These are phyloP conservation scores for Cyclotella choctawhatcheeana DNA, from an alignment of 108 stramenopile genomes.

Conservation along the genomic window DNA sequence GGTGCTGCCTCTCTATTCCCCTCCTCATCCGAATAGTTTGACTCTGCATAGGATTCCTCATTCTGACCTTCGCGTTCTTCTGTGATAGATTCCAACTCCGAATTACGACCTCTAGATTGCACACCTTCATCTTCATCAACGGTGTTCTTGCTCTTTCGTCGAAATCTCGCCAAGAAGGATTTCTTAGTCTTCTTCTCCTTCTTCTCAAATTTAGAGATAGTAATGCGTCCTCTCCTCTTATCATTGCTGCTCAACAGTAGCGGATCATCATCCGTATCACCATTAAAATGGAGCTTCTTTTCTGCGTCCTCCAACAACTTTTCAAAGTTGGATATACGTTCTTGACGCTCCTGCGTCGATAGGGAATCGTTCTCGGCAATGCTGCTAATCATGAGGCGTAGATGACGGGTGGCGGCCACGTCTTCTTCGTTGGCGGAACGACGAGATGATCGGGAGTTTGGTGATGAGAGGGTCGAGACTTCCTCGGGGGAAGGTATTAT, in stretches of 20 bases:
- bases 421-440: too few species aligned
- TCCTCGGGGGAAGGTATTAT: too few species aligned
- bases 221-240: neutral
- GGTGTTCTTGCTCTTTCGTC: neutral
- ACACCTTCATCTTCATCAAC: neutral
- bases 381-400: slow-evolving; percentile 32
- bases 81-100: neutral
- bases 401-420: slow-evolving; percentile 41
- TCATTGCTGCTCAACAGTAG: neutral
- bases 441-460: neutral
- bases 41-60: too few species aligned
- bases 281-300: slow-evolving; percentile 22
- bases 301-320: slow-evolving; percentile 13
- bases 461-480: too few species aligned
- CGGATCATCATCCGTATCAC: slow-evolving; percentile 2
- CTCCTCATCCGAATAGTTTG: too few species aligned
- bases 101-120: neutral
- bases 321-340: slow-evolving; percentile 20
- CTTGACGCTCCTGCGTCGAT: slow-evolving; percentile 7
- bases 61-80: neutral
- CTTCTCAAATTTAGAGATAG: neutral
- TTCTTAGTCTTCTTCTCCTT: neutral
- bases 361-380: slow-evolving; percentile 20
- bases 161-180: slow-evolving; percentile 2
- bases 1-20: too few species aligned